Base-by-base conservation (phyloP, 2,329 filamentous ascomycete genomes). In the Colletotrichum sp. region DNA sequence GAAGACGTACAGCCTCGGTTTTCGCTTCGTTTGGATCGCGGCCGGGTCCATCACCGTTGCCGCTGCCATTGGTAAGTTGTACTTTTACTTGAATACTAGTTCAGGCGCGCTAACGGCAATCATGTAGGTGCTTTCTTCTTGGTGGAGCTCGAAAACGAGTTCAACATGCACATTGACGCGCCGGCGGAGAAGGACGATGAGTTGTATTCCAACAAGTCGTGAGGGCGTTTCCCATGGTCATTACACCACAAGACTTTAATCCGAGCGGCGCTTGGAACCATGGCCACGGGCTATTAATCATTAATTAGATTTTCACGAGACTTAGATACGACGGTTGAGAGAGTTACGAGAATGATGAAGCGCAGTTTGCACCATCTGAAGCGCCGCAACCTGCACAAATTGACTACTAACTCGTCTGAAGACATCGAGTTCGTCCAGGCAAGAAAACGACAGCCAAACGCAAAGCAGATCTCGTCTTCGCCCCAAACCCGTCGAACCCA, bases 91-190 rank as follows among this genome's bases (percentile, higher is more conserved):
- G n/a, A n/a, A n/a, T n/a, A n/a, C n/a, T n/a, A n/a, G n/a, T n/a
- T n/a, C n/a, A n/a, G n/a, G n/a, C n/a, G n/a, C n/a, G n/a, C 32
- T n/a, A 21, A 59, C 4, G 18, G 1, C 5, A 2, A 7, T 52
- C 18, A 1, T 15, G 1, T 2, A 71, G 68, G 30, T 3, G 57
- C 68, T 34, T 36, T 39, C 18, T 71, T 71, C 24, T 3, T 86
- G 12, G 73, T 82, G 13, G 84, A 86, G 62, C 83, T 81, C 2
- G 79, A 77, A 10, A 80, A 82, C 68, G 84, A 85, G 57, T 85
- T 85, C 76, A 85, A 84, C 74, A 84, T 81, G 77, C 81, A 81
- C 49, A 84, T 85, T 36, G 84, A 86, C 68, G 81, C 81, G 24
- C 84, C 84, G 3, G 79, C 83, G 5, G 84, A 85, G 76, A 82